Evolutionary conservation across 441 rosid species (phyloP).

Genomic region (Gossypium trilobum): DNA sequence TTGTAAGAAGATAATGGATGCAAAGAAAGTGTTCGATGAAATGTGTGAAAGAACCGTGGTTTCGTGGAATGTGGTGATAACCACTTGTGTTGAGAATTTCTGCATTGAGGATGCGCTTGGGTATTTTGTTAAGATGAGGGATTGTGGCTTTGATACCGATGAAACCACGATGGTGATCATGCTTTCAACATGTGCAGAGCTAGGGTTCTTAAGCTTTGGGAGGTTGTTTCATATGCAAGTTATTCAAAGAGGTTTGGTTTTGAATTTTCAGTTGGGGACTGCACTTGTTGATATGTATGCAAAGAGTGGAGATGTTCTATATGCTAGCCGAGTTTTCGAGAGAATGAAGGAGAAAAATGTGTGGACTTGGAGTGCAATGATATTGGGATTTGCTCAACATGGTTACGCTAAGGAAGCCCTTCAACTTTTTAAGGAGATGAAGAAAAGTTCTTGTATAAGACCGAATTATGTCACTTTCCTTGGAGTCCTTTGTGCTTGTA

Average conservation of each 20-base stretch:
- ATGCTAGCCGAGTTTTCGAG: constrained; percentile 43
- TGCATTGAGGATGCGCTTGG: constrained; percentile 32
- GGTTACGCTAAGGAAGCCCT: constrained; percentile 58
- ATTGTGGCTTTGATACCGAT: constrained; percentile 40
- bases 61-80: constrained; percentile 71
- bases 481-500: constrained; percentile 74
- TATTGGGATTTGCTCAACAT: constrained; percentile 68
- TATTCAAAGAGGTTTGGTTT: constrained; percentile 38
- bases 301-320: constrained; percentile 47
- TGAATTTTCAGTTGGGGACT: constrained; percentile 57
- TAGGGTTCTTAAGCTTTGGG: constrained; percentile 55
- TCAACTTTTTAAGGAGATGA: constrained; percentile 44
- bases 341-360: constrained; percentile 51
- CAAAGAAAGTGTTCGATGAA: constrained; percentile 53
- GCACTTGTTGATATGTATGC: constrained; percentile 75
- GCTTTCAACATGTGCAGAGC: constrained; percentile 44
- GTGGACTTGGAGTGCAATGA: constrained; percentile 94
- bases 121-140: constrained; percentile 45
- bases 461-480: constrained; percentile 82
- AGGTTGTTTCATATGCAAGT: constrained; percentile 57
- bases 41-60: constrained; percentile 52
- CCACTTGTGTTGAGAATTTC: constrained; percentile 43
- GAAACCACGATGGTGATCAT: constrained; percentile 66
- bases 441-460: constrained; percentile 24
- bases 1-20: constrained; percentile 41